Conservation (phyloP, 129 eudicot species). For the Kitagawia praeruptora region DNA sequence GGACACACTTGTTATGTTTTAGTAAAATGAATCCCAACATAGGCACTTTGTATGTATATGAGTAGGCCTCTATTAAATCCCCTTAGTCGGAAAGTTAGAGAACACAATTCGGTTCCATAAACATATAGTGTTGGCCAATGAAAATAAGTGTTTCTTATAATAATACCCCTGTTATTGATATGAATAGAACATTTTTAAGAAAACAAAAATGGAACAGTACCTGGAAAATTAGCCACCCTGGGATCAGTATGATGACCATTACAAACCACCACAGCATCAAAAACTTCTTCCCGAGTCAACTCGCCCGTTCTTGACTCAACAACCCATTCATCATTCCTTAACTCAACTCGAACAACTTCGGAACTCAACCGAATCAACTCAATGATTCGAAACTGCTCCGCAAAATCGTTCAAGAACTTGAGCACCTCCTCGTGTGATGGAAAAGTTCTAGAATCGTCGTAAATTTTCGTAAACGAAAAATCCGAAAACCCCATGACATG, state of each 20-base stretch:
- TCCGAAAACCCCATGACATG: too few relatives aligned
- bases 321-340: constrained; percentile 26
- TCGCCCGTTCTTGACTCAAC: constrained; percentile 36
- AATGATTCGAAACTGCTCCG: constrained; percentile 28
- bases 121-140: too few relatives aligned
- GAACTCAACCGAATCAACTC: constrained; percentile 38
- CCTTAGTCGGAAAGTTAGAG: too few relatives aligned
- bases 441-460: too few relatives aligned
- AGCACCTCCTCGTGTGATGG: constrained; percentile 62
- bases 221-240: constrained; percentile 41
- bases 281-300: constrained; percentile 28
- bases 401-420: constrained; percentile 42
- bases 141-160: too few relatives aligned
- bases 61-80: neutral
- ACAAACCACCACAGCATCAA: constrained; percentile 63
- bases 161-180: too few relatives aligned
- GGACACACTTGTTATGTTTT: neutral
- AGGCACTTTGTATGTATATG: too few relatives aligned
- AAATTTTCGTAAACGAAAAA: too few relatives aligned
- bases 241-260: constrained; percentile 49
- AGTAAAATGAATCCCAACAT: neutral
- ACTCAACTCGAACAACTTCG: constrained; percentile 40
- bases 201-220: constrained; percentile 16
- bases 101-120: too few relatives aligned
- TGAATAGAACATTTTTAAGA: too few relatives aligned